phyloP scores from a whole-genome alignment of 345 rosid species.

The Clausena lansium region DNA sequence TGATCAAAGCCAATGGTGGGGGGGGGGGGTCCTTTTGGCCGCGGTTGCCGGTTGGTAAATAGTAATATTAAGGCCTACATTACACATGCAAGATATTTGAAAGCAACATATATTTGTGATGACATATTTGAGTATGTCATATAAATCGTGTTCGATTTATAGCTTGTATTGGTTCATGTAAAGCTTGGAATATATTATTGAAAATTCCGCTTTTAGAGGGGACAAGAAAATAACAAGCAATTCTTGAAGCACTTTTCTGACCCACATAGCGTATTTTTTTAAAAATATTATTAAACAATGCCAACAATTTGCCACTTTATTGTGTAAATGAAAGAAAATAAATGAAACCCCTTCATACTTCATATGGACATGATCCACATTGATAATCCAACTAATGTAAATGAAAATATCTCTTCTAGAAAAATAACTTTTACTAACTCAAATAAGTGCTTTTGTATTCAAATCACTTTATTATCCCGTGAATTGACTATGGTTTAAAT shows the following conservation, averaged over 20 bases:
- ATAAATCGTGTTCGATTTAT: not conserved
- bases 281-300: not conserved
- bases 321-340: not conserved
- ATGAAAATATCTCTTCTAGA: not conserved
- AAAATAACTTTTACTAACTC: not conserved
- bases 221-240: not conserved
- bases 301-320: not conserved
- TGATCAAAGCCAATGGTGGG: too few relatives aligned
- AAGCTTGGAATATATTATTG: not conserved
- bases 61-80: not conserved
- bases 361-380: not conserved
- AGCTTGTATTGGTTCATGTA: not conserved
- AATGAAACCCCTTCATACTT: too few relatives aligned
- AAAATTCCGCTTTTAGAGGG: not conserved
- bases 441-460: not conserved
- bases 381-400: not conserved
- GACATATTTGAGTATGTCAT: not conserved
- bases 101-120: not conserved
- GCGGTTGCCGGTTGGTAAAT: constrained; percentile 8
- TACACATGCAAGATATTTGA: not conserved
- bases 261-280: not conserved
- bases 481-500: not conserved
- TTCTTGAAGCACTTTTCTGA: not conserved
- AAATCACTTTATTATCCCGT: not conserved
- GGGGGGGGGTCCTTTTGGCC: constrained; percentile 5